Conservation (phyloP, 139 green algal species). For the Chlorella ohadii region DNA sequence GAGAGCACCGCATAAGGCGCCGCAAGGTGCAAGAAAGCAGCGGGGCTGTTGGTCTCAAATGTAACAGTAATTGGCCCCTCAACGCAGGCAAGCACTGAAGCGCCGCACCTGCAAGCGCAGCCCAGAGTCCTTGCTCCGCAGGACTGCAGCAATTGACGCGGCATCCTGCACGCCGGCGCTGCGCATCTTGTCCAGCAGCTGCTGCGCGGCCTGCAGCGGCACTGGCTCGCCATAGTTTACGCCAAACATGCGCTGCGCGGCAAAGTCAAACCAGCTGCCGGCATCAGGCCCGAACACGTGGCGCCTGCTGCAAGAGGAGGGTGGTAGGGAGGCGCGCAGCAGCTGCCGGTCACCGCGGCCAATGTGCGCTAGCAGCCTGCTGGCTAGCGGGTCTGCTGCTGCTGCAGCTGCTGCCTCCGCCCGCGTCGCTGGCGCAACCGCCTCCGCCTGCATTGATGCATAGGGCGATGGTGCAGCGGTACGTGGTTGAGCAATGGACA, state of each 20-base stretch:
- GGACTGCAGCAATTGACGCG: background rate
- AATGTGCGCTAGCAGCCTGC: background rate
- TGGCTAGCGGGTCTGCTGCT: background rate
- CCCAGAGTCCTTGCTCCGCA: background rate
- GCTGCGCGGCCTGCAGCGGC: background rate
- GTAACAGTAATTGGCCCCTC: too few species aligned
- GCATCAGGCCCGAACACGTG: background rate
- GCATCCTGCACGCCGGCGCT: background rate
- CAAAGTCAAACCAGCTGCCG: background rate
- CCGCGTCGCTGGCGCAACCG: background rate
- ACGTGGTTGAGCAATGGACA: too few species aligned
- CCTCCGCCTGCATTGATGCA: background rate
- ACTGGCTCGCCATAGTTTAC: background rate
- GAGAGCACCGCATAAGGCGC: background rate
- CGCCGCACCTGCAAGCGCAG: background rate
- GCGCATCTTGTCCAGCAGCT: background rate
- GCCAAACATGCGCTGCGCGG: background rate
- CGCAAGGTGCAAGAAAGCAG: too few species aligned
- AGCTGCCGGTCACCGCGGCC: background rate
- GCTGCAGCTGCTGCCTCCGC: too few species aligned
- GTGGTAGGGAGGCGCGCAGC: background rate
- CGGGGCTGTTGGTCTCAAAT: too few species aligned
- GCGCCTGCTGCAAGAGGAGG: background rate
- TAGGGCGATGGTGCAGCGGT: background rate
- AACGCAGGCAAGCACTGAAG: background rate